A percentile compares a stretch with the other conserved stretches of the same genome.
These are phyloP conservation scores for Herpetomonas muscarum DNA, from an alignment of 208 protist species.

Conservation along the genomic window DNA sequence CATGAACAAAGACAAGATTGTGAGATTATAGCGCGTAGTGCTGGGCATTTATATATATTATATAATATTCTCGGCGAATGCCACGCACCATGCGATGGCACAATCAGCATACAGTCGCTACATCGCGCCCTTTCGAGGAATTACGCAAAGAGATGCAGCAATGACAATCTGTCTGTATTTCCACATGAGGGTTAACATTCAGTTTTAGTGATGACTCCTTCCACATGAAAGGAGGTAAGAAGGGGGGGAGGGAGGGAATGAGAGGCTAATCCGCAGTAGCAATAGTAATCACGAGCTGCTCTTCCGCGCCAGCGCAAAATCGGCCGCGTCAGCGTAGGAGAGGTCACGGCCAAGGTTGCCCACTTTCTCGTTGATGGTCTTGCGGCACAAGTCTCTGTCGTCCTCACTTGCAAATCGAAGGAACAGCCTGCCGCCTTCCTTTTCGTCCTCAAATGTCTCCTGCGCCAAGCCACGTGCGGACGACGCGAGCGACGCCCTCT, in stretches of 20 bases:
- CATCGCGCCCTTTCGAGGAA: too few species aligned
- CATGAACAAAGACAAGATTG: too few species aligned
- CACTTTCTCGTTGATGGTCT: neutral
- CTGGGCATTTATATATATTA: too few species aligned
- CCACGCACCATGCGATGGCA: too few species aligned
- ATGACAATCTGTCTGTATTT: too few species aligned
- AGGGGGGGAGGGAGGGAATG: neutral
- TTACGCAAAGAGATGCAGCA: too few species aligned
- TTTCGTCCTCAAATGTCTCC: constrained; percentile 49
- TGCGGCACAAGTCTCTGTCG: constrained; percentile 34
- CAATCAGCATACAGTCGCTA: too few species aligned
- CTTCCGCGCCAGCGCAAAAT: constrained; percentile 38
- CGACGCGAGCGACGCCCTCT: constrained; percentile 8
- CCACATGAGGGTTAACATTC: too few species aligned
- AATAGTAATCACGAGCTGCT: neutral
- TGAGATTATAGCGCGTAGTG: too few species aligned
- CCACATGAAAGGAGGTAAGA: neutral
- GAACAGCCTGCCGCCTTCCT: constrained; percentile 68
- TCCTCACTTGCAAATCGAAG: constrained; percentile 38
- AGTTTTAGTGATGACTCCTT: too few species aligned
- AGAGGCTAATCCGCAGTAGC: neutral
- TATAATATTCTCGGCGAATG: too few species aligned
- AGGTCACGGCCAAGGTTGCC: constrained; percentile 29
- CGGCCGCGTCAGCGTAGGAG: constrained; percentile 42
- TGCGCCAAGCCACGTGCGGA: constrained; percentile 14